Conservation (phyloP, 2,329 filamentous ascomycete genomes). For the Amauroascus niger region DNA sequence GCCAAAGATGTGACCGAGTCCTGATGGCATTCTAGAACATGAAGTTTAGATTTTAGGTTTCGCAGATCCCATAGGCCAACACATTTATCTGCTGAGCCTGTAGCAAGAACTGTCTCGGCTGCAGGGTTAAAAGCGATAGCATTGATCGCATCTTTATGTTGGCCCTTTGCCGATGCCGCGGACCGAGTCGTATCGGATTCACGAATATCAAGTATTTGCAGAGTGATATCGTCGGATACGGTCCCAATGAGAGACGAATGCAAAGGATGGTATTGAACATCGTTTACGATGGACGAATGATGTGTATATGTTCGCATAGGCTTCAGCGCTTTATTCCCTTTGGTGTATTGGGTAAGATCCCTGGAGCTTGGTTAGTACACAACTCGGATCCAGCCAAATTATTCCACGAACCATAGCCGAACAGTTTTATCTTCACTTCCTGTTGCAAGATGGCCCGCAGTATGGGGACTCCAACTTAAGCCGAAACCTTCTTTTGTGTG, state of each 20-base stretch:
- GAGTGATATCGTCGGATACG: constrained; percentile 87
- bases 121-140: constrained; percentile 89
- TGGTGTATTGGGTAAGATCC: constrained; percentile 69
- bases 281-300: constrained; percentile 86
- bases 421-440: constrained; percentile 90
- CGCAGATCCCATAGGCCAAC: constrained; percentile 92
- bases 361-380: constrained; percentile 34
- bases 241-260: constrained; percentile 79
- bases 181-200: constrained; percentile 55
- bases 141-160: constrained; percentile 89
- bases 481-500: constrained; percentile 87
- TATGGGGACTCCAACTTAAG: constrained; percentile 81
- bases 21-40: constrained; percentile 77
- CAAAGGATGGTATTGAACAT: constrained; percentile 88
- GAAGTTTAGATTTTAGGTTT: constrained; percentile 79
- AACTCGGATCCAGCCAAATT: not conserved
- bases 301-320: constrained; percentile 71
- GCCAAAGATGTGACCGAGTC: constrained; percentile 85
- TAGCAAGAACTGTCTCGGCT: constrained; percentile 82
- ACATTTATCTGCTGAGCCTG: constrained; percentile 88
- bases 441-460: constrained; percentile 70
- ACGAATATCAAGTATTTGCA: constrained; percentile 86
- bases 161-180: constrained; percentile 58
- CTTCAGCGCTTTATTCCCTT: constrained; percentile 58
- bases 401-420: constrained; percentile 61